A percentile compares a stretch with the other conserved stretches of the same genome.
phyloP scores from a whole-genome alignment of 257 asterid species.

The Ligustrum vulgare region DNA sequence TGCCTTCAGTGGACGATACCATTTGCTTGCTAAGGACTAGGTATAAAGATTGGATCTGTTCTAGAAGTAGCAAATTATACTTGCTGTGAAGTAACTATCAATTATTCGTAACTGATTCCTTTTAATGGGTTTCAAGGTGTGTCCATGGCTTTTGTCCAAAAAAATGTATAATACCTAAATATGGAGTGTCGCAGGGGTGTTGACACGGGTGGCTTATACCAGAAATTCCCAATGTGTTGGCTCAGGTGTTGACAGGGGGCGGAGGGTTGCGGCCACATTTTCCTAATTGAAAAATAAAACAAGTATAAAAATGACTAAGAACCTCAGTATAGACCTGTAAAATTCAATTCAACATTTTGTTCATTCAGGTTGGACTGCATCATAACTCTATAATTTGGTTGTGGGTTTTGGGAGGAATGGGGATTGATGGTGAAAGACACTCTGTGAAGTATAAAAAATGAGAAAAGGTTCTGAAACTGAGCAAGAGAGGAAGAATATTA shows the following conservation, averaged over 20 bases:
- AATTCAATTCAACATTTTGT: neutral
- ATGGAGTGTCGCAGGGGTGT: neutral
- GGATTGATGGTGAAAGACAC: neutral
- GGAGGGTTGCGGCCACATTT: neutral
- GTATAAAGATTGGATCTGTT: slow-evolving; percentile 19
- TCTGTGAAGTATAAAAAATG: neutral
- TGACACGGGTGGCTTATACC: neutral
- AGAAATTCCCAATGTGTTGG: neutral
- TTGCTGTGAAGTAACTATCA: neutral
- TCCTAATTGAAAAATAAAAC: neutral
- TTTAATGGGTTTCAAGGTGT: neutral
- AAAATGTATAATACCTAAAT: too few species aligned
- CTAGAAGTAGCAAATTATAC: neutral
- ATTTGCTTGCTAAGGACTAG: slow-evolving; percentile 36
- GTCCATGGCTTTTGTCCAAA: neutral
- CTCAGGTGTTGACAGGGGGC: neutral
- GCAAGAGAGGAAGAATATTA: neutral
- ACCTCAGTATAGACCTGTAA: neutral
- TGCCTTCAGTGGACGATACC: slow-evolving; percentile 40
- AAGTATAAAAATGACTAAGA: neutral
- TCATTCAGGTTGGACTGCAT: neutral
- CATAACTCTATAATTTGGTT: neutral
- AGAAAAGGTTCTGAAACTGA: neutral
- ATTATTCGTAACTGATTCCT: too few species aligned
- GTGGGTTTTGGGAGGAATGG: neutral